Conservation (phyloP, 768 basidiomycete species). For the Boletus insuetus region DNA sequence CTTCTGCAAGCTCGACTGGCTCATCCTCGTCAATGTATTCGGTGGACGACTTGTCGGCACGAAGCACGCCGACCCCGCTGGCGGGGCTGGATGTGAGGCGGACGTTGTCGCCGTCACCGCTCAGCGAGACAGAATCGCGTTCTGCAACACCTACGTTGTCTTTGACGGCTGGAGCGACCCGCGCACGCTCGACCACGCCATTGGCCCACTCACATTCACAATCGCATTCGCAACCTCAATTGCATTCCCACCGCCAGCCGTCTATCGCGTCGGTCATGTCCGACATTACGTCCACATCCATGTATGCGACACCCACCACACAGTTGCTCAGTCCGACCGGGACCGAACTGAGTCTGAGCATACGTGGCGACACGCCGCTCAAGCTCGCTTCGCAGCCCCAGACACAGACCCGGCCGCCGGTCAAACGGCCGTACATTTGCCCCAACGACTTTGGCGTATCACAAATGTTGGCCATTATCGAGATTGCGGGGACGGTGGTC, state of each 20-base stretch:
- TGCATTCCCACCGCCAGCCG: constrained; percentile 49
- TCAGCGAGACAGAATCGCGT: constrained; percentile 22
- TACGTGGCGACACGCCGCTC: constrained; percentile 12
- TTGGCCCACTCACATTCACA: constrained; percentile 28
- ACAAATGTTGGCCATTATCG: constrained; percentile 87
- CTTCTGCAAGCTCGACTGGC: constrained; percentile 26
- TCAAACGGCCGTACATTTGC: constrained; percentile 50
- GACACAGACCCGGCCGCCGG: constrained; percentile 11
- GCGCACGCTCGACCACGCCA: constrained; percentile 27
- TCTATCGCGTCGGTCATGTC: constrained; percentile 78
- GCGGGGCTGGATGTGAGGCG: constrained; percentile 15
- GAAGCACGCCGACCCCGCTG: constrained; percentile 30
- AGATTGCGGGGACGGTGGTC: constrained; percentile 49
- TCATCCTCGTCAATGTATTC: constrained; percentile 58
- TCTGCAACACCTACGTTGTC: constrained; percentile 27
- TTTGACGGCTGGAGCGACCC: constrained; percentile 5
- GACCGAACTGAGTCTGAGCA: constrained; percentile 3
- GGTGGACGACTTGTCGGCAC: constrained; percentile 35
- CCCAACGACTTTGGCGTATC: constrained; percentile 84
- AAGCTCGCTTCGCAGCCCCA: constrained; percentile 22
- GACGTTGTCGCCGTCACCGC: constrained; percentile 19
- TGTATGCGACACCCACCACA: constrained; percentile 44
- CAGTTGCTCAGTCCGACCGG: constrained; percentile 29
- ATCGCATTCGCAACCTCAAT: constrained; percentile 1
- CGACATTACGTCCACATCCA: constrained; percentile 42